Percentiles rank a stretch among this genome's conserved stretches.
phyloP scores from a whole-genome alignment of 495 filamentous ascomycete genomes.

The Lasiosphaeris hirsuta region DNA sequence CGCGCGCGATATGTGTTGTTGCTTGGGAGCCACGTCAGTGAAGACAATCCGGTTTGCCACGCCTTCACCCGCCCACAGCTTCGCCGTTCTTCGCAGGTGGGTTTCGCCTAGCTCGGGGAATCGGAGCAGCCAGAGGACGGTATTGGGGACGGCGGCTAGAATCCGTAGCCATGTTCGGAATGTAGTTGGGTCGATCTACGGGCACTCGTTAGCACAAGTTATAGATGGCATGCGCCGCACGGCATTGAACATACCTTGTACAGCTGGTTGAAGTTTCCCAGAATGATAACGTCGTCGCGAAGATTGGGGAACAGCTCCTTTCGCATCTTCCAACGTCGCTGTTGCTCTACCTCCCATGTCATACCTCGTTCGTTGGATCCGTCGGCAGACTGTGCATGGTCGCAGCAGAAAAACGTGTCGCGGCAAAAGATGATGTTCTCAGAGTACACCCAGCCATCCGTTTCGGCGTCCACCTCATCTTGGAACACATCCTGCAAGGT shows the following conservation, averaged over 20 bases:
- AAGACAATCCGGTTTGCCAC: conserved; percentile 93
- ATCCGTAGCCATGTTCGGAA: conserved; percentile 97
- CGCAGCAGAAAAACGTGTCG: conserved; percentile 99
- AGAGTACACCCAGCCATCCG: conserved; percentile 84
- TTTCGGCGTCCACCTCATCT: conserved; percentile 64
- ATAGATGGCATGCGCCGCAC: neutral
- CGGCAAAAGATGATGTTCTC: conserved; percentile 94
- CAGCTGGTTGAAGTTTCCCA: conserved; percentile 98
- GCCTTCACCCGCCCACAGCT: conserved; percentile 77
- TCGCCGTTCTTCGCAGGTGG: conserved; percentile 76
- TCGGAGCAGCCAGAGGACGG: conserved; percentile 91
- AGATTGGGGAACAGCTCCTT: conserved; percentile 89
- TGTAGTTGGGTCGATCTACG: conserved; percentile 92
- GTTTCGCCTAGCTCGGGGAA: conserved; percentile 92
- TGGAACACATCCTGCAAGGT: conserved; percentile 66
- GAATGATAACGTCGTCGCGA: conserved; percentile 79
- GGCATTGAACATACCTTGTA: conserved; percentile 75
- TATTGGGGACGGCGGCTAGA: conserved; percentile 78
- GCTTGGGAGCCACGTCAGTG: conserved; percentile 94
- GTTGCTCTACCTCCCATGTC: conserved; percentile 83
- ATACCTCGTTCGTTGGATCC: conserved; percentile 61
- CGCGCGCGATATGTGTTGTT: conserved; percentile 88
- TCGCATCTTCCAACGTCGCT: conserved; percentile 85
- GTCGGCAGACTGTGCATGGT: conserved; percentile 90
- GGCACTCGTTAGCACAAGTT: conserved; percentile 2